Conservation (phyloP, 129 eudicot species). For the Kitagawia praeruptora region DNA sequence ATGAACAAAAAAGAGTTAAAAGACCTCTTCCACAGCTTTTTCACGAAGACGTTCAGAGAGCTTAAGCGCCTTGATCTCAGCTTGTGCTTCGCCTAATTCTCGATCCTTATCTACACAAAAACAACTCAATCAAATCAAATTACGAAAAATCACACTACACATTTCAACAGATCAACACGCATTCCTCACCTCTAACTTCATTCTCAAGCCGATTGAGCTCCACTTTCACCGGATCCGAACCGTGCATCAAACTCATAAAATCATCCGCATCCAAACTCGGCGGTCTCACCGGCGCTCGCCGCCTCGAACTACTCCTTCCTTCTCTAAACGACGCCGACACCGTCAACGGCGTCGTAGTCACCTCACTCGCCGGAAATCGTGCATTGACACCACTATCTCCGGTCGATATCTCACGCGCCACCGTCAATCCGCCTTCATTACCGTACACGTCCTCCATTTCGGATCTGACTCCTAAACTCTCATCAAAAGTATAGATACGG, state of each 20-base stretch:
- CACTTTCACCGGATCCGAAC: slow-evolving; percentile 98
- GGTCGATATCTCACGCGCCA: slow-evolving; percentile 26
- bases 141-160: neutral
- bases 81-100: slow-evolving; percentile 71
- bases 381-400: slow-evolving; percentile 49
- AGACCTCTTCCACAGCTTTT: slow-evolving; percentile 91
- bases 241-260: slow-evolving; percentile 68
- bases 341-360: slow-evolving; percentile 31
- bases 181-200: slow-evolving; percentile 83
- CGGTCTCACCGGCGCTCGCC: slow-evolving; percentile 53
- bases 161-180: slow-evolving; percentile 26
- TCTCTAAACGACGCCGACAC: slow-evolving; percentile 56
- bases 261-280: slow-evolving; percentile 83
- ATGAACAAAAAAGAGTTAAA: neutral
- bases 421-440: slow-evolving; percentile 29
- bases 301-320: slow-evolving; percentile 41
- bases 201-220: slow-evolving; percentile 95
- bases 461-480: slow-evolving; percentile 49
- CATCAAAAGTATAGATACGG: slow-evolving; percentile 27
- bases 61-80: slow-evolving; percentile 77
- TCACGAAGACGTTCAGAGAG: slow-evolving; percentile 71
- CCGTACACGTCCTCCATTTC: slow-evolving; percentile 58
- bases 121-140: slow-evolving; percentile 8
- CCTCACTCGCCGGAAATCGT: slow-evolving; percentile 25
- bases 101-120: slow-evolving; percentile 70